Evolutionary conservation across 805 yeast genomes (phyloP).

Genomic region (Yarrowia sp.): DNA sequence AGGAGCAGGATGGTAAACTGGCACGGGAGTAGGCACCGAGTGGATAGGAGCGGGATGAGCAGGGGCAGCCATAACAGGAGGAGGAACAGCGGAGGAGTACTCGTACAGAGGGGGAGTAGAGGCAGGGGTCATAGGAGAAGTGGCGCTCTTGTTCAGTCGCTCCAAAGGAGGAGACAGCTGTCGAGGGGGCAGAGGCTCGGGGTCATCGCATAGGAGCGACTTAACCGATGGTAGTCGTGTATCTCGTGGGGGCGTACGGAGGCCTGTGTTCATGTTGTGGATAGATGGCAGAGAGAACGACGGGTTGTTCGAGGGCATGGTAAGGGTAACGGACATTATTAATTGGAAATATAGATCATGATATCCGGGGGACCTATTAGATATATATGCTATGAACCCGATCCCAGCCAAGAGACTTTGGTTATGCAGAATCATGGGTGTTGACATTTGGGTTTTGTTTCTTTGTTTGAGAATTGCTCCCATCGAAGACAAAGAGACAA

Average conservation of each 20-base stretch:
- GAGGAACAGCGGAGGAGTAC: not conserved
- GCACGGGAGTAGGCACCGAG: constrained; percentile 7
- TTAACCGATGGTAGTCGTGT: constrained; percentile 32
- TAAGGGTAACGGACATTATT: constrained; percentile 21
- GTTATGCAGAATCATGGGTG: constrained; percentile 31
- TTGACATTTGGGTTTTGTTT: constrained; percentile 12
- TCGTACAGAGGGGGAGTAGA: constrained; percentile 32
- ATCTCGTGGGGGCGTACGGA: constrained; percentile 29
- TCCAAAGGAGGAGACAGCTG: constrained; percentile 32
- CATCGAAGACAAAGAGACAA: constrained; percentile 33
- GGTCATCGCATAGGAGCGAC: constrained; percentile 23
- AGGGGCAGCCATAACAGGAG: not conserved
- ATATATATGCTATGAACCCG: constrained; percentile 20
- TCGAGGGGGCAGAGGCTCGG: constrained; percentile 32
- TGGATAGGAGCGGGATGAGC: constrained; percentile 16
- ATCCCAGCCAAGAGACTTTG: constrained; percentile 28
- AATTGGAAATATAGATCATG: not conserved
- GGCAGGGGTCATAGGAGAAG: constrained; percentile 27
- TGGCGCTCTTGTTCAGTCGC: not conserved
- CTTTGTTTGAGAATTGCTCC: constrained; percentile 31
- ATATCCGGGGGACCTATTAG: not conserved
- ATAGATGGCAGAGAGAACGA: constrained; percentile 27
- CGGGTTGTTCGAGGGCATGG: constrained; percentile 22
- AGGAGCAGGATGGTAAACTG: constrained; percentile 9
- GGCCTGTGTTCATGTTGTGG: constrained; percentile 34